A percentile compares a stretch with the other conserved stretches of the same genome.
Conservation (phyloP, 2,329 filamentous ascomycete species). For the Alternaria arbusti region DNA sequence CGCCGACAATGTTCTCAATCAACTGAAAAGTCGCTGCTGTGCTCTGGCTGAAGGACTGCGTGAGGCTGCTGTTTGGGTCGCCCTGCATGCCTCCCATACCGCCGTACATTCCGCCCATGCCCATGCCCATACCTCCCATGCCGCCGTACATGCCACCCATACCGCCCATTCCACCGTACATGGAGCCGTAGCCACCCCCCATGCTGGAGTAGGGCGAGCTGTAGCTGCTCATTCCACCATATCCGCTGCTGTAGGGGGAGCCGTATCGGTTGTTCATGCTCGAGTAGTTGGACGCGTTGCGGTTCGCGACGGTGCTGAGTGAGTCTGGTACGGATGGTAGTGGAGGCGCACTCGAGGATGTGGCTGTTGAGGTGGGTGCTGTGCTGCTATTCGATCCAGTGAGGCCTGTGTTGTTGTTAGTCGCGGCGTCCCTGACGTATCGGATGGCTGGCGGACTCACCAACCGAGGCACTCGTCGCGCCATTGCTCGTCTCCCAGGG, state of each 20-base stretch:
- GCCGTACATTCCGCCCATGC: constrained; percentile 56
- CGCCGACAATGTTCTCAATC: constrained; percentile 94
- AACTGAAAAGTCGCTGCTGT: constrained; percentile 98
- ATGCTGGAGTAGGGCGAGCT: constrained; percentile 63
- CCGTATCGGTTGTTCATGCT: constrained; percentile 62
- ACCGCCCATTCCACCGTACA: constrained; percentile 50
- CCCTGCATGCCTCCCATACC: constrained; percentile 53
- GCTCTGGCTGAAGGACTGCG: constrained; percentile 92
- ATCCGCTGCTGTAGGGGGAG: constrained; percentile 56
- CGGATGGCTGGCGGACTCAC: constrained; percentile 32
- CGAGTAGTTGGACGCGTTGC: constrained; percentile 85
- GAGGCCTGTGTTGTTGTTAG: constrained; percentile 41
- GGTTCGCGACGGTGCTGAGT: constrained; percentile 80
- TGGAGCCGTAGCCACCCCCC: constrained; percentile 52
- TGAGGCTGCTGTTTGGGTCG: constrained; percentile 87
- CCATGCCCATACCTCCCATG: constrained; percentile 44
- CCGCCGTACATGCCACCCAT: constrained; percentile 47
- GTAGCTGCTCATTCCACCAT: constrained; percentile 61
- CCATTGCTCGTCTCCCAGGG: constrained; percentile 89
- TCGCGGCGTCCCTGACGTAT: constrained; percentile 19
- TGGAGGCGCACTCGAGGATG: constrained; percentile 62
- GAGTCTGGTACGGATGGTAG: constrained; percentile 82
- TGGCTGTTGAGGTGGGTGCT: constrained; percentile 52
- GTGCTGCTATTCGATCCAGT: constrained; percentile 47
- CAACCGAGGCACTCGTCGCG: constrained; percentile 51